phyloP scores from a whole-genome alignment of 2,329 filamentous ascomycete genomes.

The Apiospora malaysiana region DNA sequence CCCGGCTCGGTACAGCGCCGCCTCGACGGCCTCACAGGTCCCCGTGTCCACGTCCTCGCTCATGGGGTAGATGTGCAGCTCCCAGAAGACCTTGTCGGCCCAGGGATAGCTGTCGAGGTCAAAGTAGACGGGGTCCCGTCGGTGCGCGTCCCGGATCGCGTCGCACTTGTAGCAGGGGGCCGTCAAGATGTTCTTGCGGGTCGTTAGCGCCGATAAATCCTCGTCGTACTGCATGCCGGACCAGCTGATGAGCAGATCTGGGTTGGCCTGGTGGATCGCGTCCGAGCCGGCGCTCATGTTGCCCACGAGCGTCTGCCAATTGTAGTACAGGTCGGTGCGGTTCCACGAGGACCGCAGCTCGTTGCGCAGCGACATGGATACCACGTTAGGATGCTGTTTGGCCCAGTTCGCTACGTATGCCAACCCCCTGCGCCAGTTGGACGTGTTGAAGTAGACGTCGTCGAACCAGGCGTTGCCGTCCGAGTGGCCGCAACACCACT shows the following conservation, averaged over 20 bases:
- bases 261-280: constrained; percentile 50
- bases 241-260: constrained; percentile 53
- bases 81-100: constrained; percentile 54
- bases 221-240: constrained; percentile 56
- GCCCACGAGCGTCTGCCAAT: constrained; percentile 52
- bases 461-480: constrained; percentile 63
- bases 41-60: constrained; percentile 51
- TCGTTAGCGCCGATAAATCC: constrained; percentile 49
- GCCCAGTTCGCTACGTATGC: constrained; percentile 55
- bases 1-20: constrained; percentile 54
- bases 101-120: constrained; percentile 51
- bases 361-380: constrained; percentile 48
- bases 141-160: constrained; percentile 48
- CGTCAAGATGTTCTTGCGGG: constrained; percentile 46
- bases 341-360: constrained; percentile 47
- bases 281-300: constrained; percentile 51
- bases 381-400: constrained; percentile 45
- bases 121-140: constrained; percentile 51
- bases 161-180: constrained; percentile 49
- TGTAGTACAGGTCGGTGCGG: constrained; percentile 45
- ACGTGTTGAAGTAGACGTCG: constrained; percentile 58
- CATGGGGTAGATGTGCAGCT: constrained; percentile 50
- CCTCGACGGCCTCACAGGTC: constrained; percentile 53
- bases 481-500: constrained; percentile 52
- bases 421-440: constrained; percentile 61